Base-by-base conservation (phyloP, 1,139 yeast species). In the Geotrichum cucujoidarum region DNA sequence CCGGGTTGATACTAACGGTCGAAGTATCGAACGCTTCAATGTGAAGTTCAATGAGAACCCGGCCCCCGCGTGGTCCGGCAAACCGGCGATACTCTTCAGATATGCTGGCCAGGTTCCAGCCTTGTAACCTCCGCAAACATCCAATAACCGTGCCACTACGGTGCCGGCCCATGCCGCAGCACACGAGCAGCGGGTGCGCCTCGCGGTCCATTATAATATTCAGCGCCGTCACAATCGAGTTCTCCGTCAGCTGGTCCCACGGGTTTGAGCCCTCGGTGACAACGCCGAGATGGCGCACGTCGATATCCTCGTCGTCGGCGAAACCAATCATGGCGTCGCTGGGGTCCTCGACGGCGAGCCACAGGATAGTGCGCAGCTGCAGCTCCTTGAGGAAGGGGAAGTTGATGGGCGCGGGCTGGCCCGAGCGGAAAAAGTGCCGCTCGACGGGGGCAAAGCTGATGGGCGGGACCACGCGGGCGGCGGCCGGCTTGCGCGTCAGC, bases 141-240 rank as follows among this genome's bases (percentile, higher is more conserved):
- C 98, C 98, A 49, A 92, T 79, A 2, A 92, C 95, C 0, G 97
- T 89, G 0, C 98, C 98, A 0, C 97, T 89, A 53, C 97, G 75
- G 65, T 92, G 97, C 57, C 97, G 73, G 0, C 98, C 98, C 97
- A 90, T 90, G 11, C 97, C 96, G 61, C 97, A 92, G 66, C 97
- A 90, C 6, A 89, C 92, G 45, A 92, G 69, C 53, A 90, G 60
- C 0, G 98, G 97, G 60, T 87, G 86, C 62, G 82, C 79, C n/a
- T 77, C 74, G 54, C 74, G 75, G 59, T 86, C 77, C 47, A 83
- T 77, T 32, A 90, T 82, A 40, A 88, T 74, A 55, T 83, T 86
- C 54, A 90, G 69, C 0, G 97, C 95, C 54, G 79, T 81, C 30
- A 78, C 78, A 43, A 90, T 89, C 27, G 95, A 81, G 34, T 78